Evolutionary conservation across 139 green algal species (phyloP).

Genomic region (Spirogloea muscicola): DNA sequence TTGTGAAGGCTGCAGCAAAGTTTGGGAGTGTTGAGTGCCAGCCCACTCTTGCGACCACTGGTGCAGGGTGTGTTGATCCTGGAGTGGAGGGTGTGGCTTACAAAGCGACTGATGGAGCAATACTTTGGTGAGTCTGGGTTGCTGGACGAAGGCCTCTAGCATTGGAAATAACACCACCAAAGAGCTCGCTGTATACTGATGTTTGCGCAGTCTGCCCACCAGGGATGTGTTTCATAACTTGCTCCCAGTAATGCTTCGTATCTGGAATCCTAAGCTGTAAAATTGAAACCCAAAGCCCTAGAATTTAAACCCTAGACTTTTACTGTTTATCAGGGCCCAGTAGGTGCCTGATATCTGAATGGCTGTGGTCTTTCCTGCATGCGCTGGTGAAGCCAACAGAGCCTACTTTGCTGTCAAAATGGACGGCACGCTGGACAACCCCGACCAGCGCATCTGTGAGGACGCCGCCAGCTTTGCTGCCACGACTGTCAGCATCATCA

Average conservation of each 20-base stretch:
- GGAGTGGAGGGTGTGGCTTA: slow-evolving; percentile 62
- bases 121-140: slow-evolving; percentile 58
- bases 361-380: slow-evolving; percentile 1
- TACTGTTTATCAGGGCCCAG: background rate
- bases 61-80: slow-evolving; percentile 55
- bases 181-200: background rate
- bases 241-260: background rate
- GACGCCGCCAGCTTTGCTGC: slow-evolving; percentile 73
- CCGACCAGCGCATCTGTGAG: slow-evolving; percentile 79
- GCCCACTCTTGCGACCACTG: no score
- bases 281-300: background rate
- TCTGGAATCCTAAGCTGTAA: no score
- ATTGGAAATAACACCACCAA: background rate
- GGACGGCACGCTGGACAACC: slow-evolving; percentile 47
- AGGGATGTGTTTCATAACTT: background rate
- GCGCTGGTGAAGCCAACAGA: slow-evolving; percentile 11
- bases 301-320: no score
- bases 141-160: background rate
- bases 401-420: slow-evolving; percentile 34
- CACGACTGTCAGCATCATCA: slow-evolving; percentile 57
- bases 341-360: background rate
- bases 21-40: no score
- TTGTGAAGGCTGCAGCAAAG: no score
- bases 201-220: background rate
- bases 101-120: slow-evolving; percentile 37